Conservation (phyloP, 164 flowering plant species). For the Aristolochia fimbriata region DNA sequence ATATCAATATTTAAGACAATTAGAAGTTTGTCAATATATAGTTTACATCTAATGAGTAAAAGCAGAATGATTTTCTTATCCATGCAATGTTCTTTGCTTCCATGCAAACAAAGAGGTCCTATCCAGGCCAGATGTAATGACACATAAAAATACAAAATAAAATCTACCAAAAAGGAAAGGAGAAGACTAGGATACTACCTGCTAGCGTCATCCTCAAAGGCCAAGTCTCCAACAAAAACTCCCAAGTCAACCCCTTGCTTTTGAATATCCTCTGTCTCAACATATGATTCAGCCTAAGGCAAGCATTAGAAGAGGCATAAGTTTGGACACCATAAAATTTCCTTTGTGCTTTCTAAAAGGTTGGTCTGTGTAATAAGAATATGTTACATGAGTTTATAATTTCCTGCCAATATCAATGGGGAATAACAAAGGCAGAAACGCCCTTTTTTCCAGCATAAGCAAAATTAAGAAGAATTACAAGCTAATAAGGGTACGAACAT, state of each 20-base stretch:
- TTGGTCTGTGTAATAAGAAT: background rate
- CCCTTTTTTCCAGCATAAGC: too few species aligned
- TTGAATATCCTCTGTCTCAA: conserved; percentile 26
- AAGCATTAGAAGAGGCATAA: conserved; percentile 1
- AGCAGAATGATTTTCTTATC: too few species aligned
- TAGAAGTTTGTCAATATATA: too few species aligned
- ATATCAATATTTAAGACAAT: too few species aligned
- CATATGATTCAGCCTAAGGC: conserved; percentile 21
- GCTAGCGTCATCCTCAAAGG: conserved; percentile 63
- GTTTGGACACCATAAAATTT: background rate
- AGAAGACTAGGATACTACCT: conserved; percentile 27
- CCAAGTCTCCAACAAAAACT: conserved; percentile 75
- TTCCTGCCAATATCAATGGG: too few species aligned
- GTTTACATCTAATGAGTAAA: too few species aligned
- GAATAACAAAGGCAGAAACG: too few species aligned
- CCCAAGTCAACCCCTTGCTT: conserved; percentile 58
- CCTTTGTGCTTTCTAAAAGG: background rate
- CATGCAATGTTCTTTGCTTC: too few species aligned
- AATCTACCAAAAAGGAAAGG: background rate
- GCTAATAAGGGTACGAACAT: too few species aligned
- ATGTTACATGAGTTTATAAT: background rate
- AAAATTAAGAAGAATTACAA: too few species aligned
- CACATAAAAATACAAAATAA: background rate
- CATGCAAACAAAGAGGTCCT: too few species aligned
- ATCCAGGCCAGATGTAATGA: background rate